Base-by-base conservation (phyloP, 2,329 filamentous ascomycete species). In the Epichloe sylvatica region DNA sequence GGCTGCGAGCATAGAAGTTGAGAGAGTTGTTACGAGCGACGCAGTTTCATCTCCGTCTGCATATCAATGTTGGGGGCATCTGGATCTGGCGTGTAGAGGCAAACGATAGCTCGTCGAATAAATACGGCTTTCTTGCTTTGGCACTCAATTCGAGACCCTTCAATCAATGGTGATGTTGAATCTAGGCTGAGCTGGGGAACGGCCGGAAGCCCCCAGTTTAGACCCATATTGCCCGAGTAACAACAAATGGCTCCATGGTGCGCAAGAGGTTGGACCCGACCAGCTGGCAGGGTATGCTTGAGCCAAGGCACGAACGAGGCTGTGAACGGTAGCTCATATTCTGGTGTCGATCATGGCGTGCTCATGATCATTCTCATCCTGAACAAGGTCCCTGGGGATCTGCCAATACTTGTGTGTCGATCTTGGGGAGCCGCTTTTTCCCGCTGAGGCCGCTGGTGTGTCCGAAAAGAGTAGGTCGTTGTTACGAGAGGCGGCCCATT, bases 401-500 rank as follows among this genome's bases (percentile, higher is more conserved):
- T 40, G 36, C 37, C 15, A 17, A 25, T 21, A 11, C n/a, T 25
- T 8, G 7, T 25, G 25, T 15, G 21, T 42, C 19, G 9, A 47
- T 13, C 3, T n/a, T 15, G 43, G 36, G 37, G 19, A 41, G 11
- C 23, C 48, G 23, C 13, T 4, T 23, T 19, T 11, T 42, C 37
- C 25, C 13, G n/a, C 36, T 30, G 42, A 38, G 48, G 43, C 30
- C 43, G 37, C 43, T 42, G 43, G 17, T n/a, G n/a, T 41, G 40
- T 36, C 47, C 47, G 25, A 30, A 38, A 45, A 41, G 36, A 38
- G 47, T 39, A 45, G 47, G 47, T 45, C 25, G 13, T 34, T 39
- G 17, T 33, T 40, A 46, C 17, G 40, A 50, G 45, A 53, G 45
- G 50, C 54, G 47, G 53, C 52, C 49, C 49, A 42, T 25, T 43